Evolutionary conservation across 352 stramenopile genomes (phyloP), one percentile per base, ranked within the genome.

Genomic region (Phytopythium mirpurense): DNA sequence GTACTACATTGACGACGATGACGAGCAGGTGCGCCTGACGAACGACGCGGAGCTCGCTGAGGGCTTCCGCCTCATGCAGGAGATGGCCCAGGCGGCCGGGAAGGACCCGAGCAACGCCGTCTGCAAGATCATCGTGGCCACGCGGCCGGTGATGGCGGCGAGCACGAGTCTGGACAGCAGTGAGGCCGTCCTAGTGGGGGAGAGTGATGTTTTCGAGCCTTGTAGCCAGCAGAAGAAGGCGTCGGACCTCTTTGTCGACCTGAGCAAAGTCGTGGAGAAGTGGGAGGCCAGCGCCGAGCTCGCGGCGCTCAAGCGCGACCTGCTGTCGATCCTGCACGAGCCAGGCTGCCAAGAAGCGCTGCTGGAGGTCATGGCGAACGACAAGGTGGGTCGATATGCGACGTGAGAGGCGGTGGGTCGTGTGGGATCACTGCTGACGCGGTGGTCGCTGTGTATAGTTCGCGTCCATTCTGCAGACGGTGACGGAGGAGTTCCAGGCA

Each of bases 1-100:
- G 19, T 90, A 88, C 67, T 93, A 93, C 72, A 83, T 70, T 38
- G 83, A 93, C 63, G 83, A 93, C 44, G 83, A 93, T 38, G 48
- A 90, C 40, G 83, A 93, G 61, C 80, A 90, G 51, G 79, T 93
- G 54, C 78, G 79, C 50, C 79, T 93, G 53, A 91, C 83, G 34
- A 93, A 88, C 59, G 80, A 93, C 41, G 74, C 70, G 5, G 83
- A 93, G 65, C 72, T 93, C 44, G 67, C 72, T 10, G 83, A 93
- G 62, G 83, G 72, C 8, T 86, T 93, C 48, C 83, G 74, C 10
- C 66, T 92, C 42, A 89, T 90, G 82, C 66, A 79, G 31, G 76
- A 89, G 58, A 56, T 90, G 51, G 78, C 78, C 15, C 51, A 68
- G 18, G 63, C 62, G 0, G 67, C 65, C 3, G 69, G 70, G 6